Evolutionary conservation across 2,329 filamentous ascomycete genomes (phyloP).

Genomic region (Fusarium euwallaceae): DNA sequence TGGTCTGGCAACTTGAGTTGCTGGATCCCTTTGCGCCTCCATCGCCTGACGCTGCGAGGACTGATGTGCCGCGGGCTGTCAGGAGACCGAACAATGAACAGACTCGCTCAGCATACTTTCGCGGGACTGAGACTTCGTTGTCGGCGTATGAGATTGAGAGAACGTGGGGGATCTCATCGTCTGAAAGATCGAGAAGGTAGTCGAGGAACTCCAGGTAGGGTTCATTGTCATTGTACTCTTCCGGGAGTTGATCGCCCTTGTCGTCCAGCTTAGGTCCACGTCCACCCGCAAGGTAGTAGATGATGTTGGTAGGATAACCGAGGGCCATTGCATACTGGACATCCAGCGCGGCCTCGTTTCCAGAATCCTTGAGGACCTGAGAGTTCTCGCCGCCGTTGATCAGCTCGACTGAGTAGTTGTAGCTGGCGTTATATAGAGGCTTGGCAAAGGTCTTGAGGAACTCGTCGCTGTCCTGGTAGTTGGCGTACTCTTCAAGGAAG

Average conservation of each 20-base stretch:
- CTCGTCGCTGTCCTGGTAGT: constrained; percentile 55
- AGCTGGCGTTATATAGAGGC: constrained; percentile 50
- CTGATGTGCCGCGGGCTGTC: constrained; percentile 63
- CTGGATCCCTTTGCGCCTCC: constrained; percentile 60
- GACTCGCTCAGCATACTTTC: constrained; percentile 64
- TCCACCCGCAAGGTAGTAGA: constrained; percentile 61
- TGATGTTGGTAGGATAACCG: constrained; percentile 59
- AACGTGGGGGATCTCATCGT: constrained; percentile 65
- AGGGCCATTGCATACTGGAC: constrained; percentile 63
- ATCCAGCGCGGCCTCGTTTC: constrained; percentile 62
- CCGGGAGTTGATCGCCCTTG: constrained; percentile 51
- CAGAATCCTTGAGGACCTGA: constrained; percentile 54
- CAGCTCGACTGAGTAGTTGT: constrained; percentile 57
- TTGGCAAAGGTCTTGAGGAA: constrained; percentile 56
- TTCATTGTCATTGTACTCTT: constrained; percentile 61
- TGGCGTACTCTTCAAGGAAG: constrained; percentile 63
- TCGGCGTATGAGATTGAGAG: constrained; percentile 71
- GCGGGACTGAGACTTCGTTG: constrained; percentile 68
- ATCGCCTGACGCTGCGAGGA: constrained; percentile 67
- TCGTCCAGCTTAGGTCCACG: constrained; percentile 57
- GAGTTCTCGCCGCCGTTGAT: constrained; percentile 61
- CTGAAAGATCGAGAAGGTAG: constrained; percentile 60
- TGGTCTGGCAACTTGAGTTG: constrained; percentile 66
- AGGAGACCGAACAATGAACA: constrained; percentile 68
- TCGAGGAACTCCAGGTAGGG: constrained; percentile 69